Evolutionary conservation across 2,329 filamentous ascomycete species (phyloP), one percentile per base, ranked within the genome.

Genomic region (Lecanicillium sp.): DNA sequence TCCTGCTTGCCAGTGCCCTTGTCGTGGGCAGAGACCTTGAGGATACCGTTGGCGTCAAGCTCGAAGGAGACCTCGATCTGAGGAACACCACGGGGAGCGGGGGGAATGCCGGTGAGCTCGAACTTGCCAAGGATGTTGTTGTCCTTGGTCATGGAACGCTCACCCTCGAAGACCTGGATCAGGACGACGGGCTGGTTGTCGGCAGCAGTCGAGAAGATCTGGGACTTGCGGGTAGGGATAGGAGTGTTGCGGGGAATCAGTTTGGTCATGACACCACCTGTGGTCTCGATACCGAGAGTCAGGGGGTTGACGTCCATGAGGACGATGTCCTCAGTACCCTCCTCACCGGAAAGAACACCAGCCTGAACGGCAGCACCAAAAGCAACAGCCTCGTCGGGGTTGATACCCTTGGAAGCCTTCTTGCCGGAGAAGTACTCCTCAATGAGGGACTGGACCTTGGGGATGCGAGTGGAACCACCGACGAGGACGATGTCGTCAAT

Each of bases 31-130:
- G 87, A 88, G 55, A 98, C 93, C 79, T 94, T 91, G 58, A 98
- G 83, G 62, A 98, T 96, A 77, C 93, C 91, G 73, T 98, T 97
- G 77, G 90, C 90, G 63, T 98, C 91, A 51, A 98, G 84, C 71
- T 96, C 89, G 69, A 98, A 98, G 26, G 88, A 88, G 60, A 98
- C 93, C 74, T 98, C 93, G 54, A 98, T 97, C 72, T 97, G 91
- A 55, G 93, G 93, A 67, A 95, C 90, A 67, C 93, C 93, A 69
- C 93, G 90, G 58, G 91, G 91, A 48, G 93, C 90, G 17, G 93
- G 87, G 57, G 91, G 91, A 57, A 98, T 97, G 65, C 88, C 87
- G 55, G 90, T 95, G 53, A 98, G 84, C 76, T 97, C 93, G 67
- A 98, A 97, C 77, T 96, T 96, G 73, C 93, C 93, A 60, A 98